Evolutionary conservation across 2,329 filamentous ascomycete species (phyloP).

Genomic region (Neonectria faginata): DNA sequence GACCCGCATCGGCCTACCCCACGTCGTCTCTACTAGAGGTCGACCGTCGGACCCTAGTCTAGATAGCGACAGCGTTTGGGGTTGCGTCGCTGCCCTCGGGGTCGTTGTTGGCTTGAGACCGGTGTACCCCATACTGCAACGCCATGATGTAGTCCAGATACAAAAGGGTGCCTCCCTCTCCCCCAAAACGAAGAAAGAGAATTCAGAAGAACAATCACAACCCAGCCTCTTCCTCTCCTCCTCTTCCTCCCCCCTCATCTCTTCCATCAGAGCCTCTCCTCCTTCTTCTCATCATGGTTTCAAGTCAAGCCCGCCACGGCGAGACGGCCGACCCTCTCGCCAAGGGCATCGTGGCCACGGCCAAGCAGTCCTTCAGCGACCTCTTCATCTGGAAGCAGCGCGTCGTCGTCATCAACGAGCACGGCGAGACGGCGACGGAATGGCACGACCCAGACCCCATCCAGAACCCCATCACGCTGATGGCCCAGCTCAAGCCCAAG

Average conservation of each 20-base stretch:
- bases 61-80: conserved; percentile 12
- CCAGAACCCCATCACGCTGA: conserved; percentile 76
- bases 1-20: conserved; percentile 25
- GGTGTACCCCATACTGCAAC: background rate
- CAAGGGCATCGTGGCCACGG: conserved; percentile 72
- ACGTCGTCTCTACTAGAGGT: conserved; percentile 16
- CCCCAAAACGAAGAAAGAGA: conserved; percentile 7
- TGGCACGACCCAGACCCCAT: conserved; percentile 76
- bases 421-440: conserved; percentile 73
- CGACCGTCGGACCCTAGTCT: conserved; percentile 20
- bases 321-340: conserved; percentile 75
- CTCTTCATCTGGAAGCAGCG: conserved; percentile 81
- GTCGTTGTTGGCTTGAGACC: background rate
- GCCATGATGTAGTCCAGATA: conserved; percentile 11
- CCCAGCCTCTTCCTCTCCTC: background rate
- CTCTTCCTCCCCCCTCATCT: conserved; percentile 3
- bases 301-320: conserved; percentile 36
- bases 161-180: conserved; percentile 23
- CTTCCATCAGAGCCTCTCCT: conserved; percentile 2
- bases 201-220: conserved; percentile 9
- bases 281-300: conserved; percentile 2
- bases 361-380: conserved; percentile 72
- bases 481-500: conserved; percentile 70
- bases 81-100: conserved; percentile 16
- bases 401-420: conserved; percentile 72